Conservation (phyloP, 2,329 filamentous ascomycete species). For the Hirsutella thompsonii region DNA sequence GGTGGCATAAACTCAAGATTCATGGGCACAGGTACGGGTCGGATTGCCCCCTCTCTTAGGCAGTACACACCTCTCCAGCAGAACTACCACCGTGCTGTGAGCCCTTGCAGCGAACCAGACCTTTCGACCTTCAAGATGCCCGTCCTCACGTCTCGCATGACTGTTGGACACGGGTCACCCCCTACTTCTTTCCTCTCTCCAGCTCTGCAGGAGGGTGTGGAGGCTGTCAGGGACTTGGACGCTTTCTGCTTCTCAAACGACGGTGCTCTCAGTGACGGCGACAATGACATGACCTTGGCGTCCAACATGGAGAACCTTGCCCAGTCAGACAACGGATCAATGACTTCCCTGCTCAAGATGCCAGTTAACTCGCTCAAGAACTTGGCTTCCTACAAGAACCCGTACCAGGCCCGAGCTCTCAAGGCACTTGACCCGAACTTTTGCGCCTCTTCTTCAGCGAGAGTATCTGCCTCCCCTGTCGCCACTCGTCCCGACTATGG, state of each 20-base stretch:
- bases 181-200: conserved; percentile 9
- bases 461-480: not conserved
- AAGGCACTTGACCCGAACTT: conserved; percentile 23
- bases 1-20: conserved; percentile 20
- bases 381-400: conserved; percentile 42
- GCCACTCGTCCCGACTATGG: not conserved
- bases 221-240: conserved; percentile 8
- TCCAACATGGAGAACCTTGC: conserved; percentile 17
- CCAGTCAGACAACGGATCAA: conserved; percentile 14
- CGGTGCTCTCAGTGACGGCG: conserved; percentile 14
- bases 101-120: conserved; percentile 19
- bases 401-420: conserved; percentile 37
- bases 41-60: conserved; percentile 10
- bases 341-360: conserved; percentile 22
- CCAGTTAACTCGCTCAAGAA: conserved; percentile 37
- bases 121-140: conserved; percentile 14
- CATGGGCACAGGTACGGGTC: conserved; percentile 2
- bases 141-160: conserved; percentile 12
- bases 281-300: conserved; percentile 13
- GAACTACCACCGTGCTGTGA: conserved; percentile 38
- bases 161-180: conserved; percentile 13
- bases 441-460: conserved; percentile 2
- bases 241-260: conserved; percentile 3
- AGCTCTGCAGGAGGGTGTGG: conserved; percentile 7
- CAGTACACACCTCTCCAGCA: conserved; percentile 41